Evolutionary conservation across 108 stramenopile species (phyloP), one percentile per base, ranked within the genome.

Genomic region (Chaetoceros tenuissimus): DNA sequence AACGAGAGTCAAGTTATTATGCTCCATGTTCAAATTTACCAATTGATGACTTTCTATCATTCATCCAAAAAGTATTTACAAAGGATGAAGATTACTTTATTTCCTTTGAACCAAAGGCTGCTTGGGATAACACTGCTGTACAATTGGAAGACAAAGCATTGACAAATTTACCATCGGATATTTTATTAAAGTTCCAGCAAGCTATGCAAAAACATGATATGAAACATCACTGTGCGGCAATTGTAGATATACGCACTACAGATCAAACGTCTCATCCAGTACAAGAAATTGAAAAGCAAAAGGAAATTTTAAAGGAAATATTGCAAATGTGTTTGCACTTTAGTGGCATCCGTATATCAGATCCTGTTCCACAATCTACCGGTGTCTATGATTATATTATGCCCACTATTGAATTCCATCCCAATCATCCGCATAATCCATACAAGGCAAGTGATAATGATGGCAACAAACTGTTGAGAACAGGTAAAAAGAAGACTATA

Each of bases 31-130:
- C 54, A 10, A 63, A 63, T 46, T 45, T 23, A 0, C 28, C 13
- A 21, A 55, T 63, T 21, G 55, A 63, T 46, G 62, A 63, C 34
- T 54, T 63, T 52, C 54, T 63, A 0, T 13, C 34, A 7, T 24
- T 63, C n/a, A 17, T 63, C 23, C 34, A 63, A 55, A 31, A 24
- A 22, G 62, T 63, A 1, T 63, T 26, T 18, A 34, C 24, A 17
- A 40, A 40, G 5, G 34, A 40, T 13, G 29, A 55, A 19, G 3
- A 63, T 17, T 63, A 55, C 21, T 61, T 61, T 18, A 20, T 63
- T 8, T 63, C 62, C 25, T 55, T 63, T 52, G 62, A 63, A 53
- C 62, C 62, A 10, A 63, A 63, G 53, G 62, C 62, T 45, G 62
- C 62, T 18, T 63, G 62, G 62, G 1, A 30, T 55, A 30, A 55